Evolutionary conservation across 1,139 yeast species (phyloP).

Genomic region (Blastobotrys buckinghamii): DNA sequence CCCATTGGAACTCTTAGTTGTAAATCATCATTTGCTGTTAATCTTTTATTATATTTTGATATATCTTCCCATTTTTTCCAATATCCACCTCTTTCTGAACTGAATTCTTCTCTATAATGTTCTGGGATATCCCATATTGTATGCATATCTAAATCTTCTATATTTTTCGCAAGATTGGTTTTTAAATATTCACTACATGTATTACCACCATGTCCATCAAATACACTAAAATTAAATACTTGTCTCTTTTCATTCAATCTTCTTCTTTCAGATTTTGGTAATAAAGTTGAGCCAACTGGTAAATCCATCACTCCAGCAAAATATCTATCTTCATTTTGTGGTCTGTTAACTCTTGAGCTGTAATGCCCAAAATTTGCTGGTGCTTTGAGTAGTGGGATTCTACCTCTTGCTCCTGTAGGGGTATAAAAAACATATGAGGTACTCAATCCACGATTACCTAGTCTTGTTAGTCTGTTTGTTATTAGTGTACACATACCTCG

Average conservation of each 20-base stretch:
- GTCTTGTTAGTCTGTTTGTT: neutral
- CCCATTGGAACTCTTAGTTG: slow-evolving; percentile 56
- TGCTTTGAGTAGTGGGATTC: slow-evolving; percentile 55
- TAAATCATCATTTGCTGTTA: slow-evolving; percentile 47
- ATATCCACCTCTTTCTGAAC: slow-evolving; percentile 67
- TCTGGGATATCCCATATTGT: slow-evolving; percentile 42
- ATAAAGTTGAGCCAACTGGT: slow-evolving; percentile 36
- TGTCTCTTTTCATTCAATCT: slow-evolving; percentile 21
- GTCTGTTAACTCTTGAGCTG: slow-evolving; percentile 68
- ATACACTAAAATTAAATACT: slow-evolving; percentile 64
- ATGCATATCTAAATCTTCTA: slow-evolving; percentile 44
- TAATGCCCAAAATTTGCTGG: slow-evolving; percentile 80
- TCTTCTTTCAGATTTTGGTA: slow-evolving; percentile 27
- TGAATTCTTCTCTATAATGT: slow-evolving; percentile 47
- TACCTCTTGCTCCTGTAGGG: slow-evolving; percentile 20
- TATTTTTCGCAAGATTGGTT: slow-evolving; percentile 46
- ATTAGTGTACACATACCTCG: no score
- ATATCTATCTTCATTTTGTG: slow-evolving; percentile 76
- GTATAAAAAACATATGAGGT: slow-evolving; percentile 9
- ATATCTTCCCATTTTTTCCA: slow-evolving; percentile 75
- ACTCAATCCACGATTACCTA: slow-evolving; percentile 7
- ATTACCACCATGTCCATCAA: slow-evolving; percentile 93
- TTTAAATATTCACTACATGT: slow-evolving; percentile 62
- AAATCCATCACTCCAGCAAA: slow-evolving; percentile 52
- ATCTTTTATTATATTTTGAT: slow-evolving; percentile 38